phyloP scores from a whole-genome alignment of 495 filamentous ascomycete genomes.

The Aspergillus affinis region DNA sequence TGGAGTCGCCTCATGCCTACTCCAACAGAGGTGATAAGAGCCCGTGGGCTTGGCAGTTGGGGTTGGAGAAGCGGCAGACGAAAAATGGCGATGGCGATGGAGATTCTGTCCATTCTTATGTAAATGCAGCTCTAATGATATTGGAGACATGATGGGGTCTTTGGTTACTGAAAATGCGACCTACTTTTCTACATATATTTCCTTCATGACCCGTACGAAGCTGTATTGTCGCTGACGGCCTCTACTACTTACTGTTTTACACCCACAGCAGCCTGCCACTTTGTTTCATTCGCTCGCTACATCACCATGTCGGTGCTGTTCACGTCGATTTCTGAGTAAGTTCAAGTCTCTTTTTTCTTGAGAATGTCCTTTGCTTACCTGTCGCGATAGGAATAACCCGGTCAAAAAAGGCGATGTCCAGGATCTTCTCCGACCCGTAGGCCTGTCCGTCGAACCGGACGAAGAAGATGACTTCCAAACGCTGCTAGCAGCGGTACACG shows the following conservation, averaged over 20 bases:
- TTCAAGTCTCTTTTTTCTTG: not conserved
- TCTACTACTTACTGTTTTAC: not conserved
- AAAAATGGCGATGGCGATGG: not conserved
- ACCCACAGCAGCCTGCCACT: not conserved
- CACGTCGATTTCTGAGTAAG: conserved; percentile 35
- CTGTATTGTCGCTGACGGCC: too few species aligned
- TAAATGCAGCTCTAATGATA: not conserved
- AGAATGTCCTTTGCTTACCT: not conserved
- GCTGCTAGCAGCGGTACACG: conserved; percentile 34
- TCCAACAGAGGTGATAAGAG: conserved; percentile 11
- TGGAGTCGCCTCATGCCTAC: conserved; percentile 1
- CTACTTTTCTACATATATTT: not conserved
- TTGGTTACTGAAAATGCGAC: not conserved
- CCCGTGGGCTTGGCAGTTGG: conserved; percentile 15
- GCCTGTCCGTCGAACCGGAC: conserved; percentile 28
- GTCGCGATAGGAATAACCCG: conserved; percentile 24
- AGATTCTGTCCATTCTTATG: not conserved
- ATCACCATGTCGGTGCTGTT: conserved; percentile 34
- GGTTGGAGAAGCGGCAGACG: not conserved
- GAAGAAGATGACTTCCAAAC: conserved; percentile 33
- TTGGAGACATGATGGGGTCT: not conserved
- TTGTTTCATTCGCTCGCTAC: not conserved
- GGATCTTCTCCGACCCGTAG: conserved; percentile 23
- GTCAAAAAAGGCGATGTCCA: conserved; percentile 31
- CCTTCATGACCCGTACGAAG: not conserved